These are phyloP conservation scores for Cercis canadensis DNA, from an alignment of 306 rosid genomes.

Conservation along the genomic window DNA sequence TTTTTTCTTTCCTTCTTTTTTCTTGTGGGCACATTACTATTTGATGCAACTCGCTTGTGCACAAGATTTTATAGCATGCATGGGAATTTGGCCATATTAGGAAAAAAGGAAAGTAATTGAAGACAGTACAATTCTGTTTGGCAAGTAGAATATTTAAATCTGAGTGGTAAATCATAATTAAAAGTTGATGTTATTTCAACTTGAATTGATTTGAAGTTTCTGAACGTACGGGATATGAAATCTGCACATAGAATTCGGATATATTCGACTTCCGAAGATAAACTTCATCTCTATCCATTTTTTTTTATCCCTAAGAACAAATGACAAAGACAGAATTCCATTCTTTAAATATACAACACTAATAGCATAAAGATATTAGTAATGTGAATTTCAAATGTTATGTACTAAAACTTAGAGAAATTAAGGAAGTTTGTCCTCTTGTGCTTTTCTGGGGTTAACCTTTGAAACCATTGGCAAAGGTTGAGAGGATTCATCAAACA, in stretches of 20 bases:
- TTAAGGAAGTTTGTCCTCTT: constrained; percentile 25
- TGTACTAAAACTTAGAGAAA: too few species aligned
- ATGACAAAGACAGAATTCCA: too few species aligned
- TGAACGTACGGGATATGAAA: constrained; percentile 1
- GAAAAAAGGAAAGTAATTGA: constrained; percentile 1
- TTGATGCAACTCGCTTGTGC: background rate
- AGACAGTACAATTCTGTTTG: background rate
- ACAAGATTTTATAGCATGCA: background rate
- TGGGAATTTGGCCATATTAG: background rate
- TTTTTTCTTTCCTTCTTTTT: background rate
- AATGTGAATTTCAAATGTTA: background rate
- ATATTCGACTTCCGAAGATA: background rate
- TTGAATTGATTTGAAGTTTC: background rate
- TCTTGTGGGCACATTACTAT: background rate
- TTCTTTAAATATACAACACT: too few species aligned
- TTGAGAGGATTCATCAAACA: constrained; percentile 40
- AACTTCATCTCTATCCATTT: background rate
- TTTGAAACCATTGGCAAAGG: constrained; percentile 44
- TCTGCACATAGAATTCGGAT: background rate
- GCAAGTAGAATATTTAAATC: too few species aligned
- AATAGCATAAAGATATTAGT: constrained; percentile 20
- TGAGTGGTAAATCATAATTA: too few species aligned
- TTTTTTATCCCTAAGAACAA: too few species aligned
- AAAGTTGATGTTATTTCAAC: background rate
- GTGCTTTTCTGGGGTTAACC: constrained; percentile 39